Percentiles rank a stretch among this genome's conserved stretches.
These are phyloP conservation scores for Arthrinium puccinioides DNA, from an alignment of 2,329 filamentous ascomycete species.

Conservation along the genomic window DNA sequence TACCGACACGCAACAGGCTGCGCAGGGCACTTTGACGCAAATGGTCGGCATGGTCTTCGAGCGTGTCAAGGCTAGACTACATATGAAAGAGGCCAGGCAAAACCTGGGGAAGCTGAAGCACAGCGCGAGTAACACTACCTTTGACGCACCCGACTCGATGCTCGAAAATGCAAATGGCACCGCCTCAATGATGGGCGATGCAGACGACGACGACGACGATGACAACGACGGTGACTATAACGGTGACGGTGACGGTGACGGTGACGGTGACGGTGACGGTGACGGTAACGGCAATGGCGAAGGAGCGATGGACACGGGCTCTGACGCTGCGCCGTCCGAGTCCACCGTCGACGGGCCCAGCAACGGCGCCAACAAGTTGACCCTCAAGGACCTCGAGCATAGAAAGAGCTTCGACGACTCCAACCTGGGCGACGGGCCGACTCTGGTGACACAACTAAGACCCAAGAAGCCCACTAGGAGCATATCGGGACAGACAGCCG, in stretches of 20 bases:
- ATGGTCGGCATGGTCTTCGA: constrained; percentile 99
- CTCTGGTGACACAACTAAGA: constrained; percentile 58
- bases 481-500: constrained; percentile 44
- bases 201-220: no score
- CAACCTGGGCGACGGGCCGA: constrained; percentile 57
- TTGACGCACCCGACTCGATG: constrained; percentile 37
- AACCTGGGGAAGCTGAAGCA: constrained; percentile 46
- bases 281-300: constrained; percentile 29
- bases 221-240: no score
- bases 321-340: constrained; percentile 17
- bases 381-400: constrained; percentile 59
- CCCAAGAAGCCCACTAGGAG: constrained; percentile 36
- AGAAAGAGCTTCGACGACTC: constrained; percentile 65
- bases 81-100: constrained; percentile 75
- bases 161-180: no score
- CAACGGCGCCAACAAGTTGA: constrained; percentile 46
- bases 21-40: constrained; percentile 92
- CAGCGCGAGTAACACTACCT: constrained; percentile 44
- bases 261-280: constrained; percentile 24
- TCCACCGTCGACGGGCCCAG: constrained; percentile 15
- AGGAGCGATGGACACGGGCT: neutral
- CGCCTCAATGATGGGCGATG: no score
- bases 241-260: constrained; percentile 17
- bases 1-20: constrained; percentile 91
- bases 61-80: constrained; percentile 76